phyloP scores from a whole-genome alignment of 495 filamentous ascomycete species.

The Umbilicaria muhlenbergii region DNA sequence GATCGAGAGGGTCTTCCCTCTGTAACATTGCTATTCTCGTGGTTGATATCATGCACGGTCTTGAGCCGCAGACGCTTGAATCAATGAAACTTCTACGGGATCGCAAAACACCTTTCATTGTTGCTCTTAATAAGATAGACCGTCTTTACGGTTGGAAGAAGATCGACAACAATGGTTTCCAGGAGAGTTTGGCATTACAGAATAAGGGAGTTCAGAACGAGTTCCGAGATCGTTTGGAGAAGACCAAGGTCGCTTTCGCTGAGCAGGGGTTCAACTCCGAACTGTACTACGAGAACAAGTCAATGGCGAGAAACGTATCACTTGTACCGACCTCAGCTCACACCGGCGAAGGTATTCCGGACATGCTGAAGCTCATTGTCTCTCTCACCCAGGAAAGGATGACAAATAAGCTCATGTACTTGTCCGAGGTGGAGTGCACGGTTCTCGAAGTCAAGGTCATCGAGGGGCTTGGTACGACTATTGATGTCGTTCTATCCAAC shows the following conservation, averaged over 20 bases:
- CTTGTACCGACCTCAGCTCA: slow-evolving; percentile 93
- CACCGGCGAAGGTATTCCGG: slow-evolving; percentile 96
- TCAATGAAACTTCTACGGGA: slow-evolving; percentile 91
- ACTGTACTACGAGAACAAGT: slow-evolving; percentile 95
- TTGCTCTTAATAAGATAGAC: slow-evolving; percentile 99
- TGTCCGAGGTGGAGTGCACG: slow-evolving; percentile 93
- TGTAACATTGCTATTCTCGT: slow-evolving; percentile 99
- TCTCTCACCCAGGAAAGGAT: slow-evolving; percentile 91
- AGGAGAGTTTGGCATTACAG: slow-evolving; percentile 76
- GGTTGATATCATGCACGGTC: slow-evolving; percentile 99
- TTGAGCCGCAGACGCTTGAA: slow-evolving; percentile 95
- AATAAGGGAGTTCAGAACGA: slow-evolving; percentile 90
- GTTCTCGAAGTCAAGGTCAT: slow-evolving; percentile 98
- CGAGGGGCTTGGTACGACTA: slow-evolving; percentile 95
- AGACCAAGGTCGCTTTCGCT: slow-evolving; percentile 83
- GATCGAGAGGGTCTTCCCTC: slow-evolving; percentile 88
- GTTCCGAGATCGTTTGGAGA: slow-evolving; percentile 78
- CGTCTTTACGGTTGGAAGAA: slow-evolving; percentile 97
- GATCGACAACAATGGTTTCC: slow-evolving; percentile 96
- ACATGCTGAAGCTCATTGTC: slow-evolving; percentile 94
- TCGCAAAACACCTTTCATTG: slow-evolving; percentile 94
- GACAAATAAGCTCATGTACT: slow-evolving; percentile 95
- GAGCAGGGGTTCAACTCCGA: slow-evolving; percentile 98
- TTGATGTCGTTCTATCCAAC: slow-evolving; percentile 94
- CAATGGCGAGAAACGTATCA: slow-evolving; percentile 82